phyloP scores from a whole-genome alignment of 208 protist genomes.

The Porcisia hertigi region DNA sequence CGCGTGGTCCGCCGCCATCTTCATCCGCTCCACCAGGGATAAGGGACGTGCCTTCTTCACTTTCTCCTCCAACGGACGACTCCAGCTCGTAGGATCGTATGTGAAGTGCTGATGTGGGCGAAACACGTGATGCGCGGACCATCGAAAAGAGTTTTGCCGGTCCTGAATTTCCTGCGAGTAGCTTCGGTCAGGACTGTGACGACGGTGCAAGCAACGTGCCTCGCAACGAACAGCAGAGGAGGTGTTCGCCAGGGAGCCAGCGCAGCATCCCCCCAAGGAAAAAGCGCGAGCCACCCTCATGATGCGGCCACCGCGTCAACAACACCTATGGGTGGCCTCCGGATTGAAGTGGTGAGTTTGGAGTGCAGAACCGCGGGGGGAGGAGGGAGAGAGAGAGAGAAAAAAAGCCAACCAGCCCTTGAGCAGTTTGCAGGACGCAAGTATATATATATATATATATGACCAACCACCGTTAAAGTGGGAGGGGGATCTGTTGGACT shows the following conservation, averaged over 20 bases:
- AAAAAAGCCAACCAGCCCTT: not conserved
- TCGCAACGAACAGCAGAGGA: not conserved
- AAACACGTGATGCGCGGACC: slow-evolving; percentile 60
- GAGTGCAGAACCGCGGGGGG: too few species aligned
- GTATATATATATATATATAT: too few species aligned
- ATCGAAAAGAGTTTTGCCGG: slow-evolving; percentile 73
- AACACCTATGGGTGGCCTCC: not conserved
- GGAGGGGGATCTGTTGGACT: too few species aligned
- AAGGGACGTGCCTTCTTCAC: slow-evolving; percentile 39
- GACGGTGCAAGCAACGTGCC: slow-evolving; percentile 16
- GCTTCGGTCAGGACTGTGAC: slow-evolving; percentile 62
- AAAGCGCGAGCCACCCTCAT: not conserved
- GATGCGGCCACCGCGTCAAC: not conserved
- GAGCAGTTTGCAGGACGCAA: not conserved
- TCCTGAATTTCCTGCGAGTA: slow-evolving; percentile 73
- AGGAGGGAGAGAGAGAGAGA: too few species aligned
- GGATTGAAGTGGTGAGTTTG: not conserved
- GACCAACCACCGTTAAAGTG: too few species aligned
- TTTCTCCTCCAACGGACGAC: slow-evolving; percentile 53
- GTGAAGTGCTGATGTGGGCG: slow-evolving; percentile 86
- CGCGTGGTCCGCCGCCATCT: slow-evolving; percentile 37
- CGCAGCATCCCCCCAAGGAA: not conserved
- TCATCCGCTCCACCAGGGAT: slow-evolving; percentile 51
- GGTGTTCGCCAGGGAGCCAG: not conserved
- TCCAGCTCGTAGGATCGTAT: slow-evolving; percentile 82